Conservation (phyloP, 2,329 filamentous ascomycete species). For the Periconia sp. region DNA sequence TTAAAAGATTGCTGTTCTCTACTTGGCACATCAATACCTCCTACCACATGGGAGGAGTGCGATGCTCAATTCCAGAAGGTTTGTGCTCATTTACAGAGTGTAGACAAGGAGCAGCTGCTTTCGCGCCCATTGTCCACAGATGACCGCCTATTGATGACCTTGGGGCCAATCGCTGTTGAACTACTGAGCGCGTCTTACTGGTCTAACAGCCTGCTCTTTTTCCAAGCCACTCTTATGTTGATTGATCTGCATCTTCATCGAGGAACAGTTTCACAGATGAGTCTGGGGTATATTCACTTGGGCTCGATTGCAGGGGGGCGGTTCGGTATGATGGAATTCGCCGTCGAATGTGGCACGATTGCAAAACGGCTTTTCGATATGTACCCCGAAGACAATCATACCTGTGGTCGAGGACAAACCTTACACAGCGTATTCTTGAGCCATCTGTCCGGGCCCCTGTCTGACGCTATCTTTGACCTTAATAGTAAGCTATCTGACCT, state of each 20-base stretch:
- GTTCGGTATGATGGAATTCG: constrained; percentile 71
- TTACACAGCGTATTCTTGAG: constrained; percentile 70
- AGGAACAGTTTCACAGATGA: constrained; percentile 70
- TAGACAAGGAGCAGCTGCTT: constrained; percentile 56
- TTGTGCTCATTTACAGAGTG: constrained; percentile 29
- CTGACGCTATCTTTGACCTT: constrained; percentile 60
- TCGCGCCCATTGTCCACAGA: constrained; percentile 39
- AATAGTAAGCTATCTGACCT: constrained; percentile 45
- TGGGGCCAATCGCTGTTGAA: constrained; percentile 72
- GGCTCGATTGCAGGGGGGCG: constrained; percentile 68
- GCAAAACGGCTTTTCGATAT: constrained; percentile 66
- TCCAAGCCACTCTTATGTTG: constrained; percentile 68
- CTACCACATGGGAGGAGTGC: constrained; percentile 72
- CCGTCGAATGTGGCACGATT: constrained; percentile 64
- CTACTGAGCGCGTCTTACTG: constrained; percentile 72
- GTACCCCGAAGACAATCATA: constrained; percentile 58
- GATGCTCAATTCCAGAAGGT: constrained; percentile 69
- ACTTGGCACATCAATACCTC: constrained; percentile 68
- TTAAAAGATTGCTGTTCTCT: constrained; percentile 68
- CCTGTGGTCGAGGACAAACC: constrained; percentile 68
- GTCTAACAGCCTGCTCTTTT: constrained; percentile 72
- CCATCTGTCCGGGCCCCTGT: constrained; percentile 67
- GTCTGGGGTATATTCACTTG: constrained; percentile 68
- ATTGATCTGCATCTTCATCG: constrained; percentile 64
- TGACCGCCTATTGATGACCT: constrained; percentile 60